These are phyloP conservation scores for Stygiomarasmius scandens DNA, from an alignment of 1,284 basidiomycete genomes.

Conservation along the genomic window DNA sequence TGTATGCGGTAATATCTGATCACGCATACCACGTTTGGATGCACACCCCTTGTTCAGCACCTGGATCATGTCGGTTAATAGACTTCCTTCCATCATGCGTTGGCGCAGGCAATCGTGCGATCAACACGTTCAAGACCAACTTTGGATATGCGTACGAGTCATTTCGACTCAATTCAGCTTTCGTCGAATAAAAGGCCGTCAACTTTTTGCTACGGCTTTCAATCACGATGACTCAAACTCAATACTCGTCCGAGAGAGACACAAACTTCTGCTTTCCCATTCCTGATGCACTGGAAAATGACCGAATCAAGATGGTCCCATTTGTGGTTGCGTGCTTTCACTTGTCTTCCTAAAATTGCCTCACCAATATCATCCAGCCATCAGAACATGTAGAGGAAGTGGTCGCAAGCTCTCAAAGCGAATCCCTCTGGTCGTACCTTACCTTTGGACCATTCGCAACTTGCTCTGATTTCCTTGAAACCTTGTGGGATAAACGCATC, in stretches of 20 bases:
- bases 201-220: too few species aligned
- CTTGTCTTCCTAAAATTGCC: neutral
- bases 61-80: too few species aligned
- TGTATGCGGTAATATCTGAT: too few species aligned
- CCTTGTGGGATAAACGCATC: conserved; percentile 13
- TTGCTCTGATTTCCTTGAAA: conserved; percentile 9
- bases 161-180: too few species aligned
- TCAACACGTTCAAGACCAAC: too few species aligned
- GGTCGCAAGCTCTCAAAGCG: neutral
- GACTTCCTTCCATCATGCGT: too few species aligned
- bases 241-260: conserved; percentile 7
- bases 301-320: conserved; percentile 15
- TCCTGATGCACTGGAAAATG: conserved; percentile 16
- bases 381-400: conserved; percentile 12
- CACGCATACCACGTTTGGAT: too few species aligned
- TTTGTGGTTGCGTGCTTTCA: conserved; percentile 13
- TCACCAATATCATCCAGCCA: conserved; percentile 3
- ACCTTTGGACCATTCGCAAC: conserved; percentile 13
- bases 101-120: too few species aligned
- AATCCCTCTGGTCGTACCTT: conserved; percentile 10
- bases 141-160: too few species aligned
- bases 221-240: too few species aligned
- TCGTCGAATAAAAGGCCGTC: too few species aligned
- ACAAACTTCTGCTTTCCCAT: conserved; percentile 17
- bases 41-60: too few species aligned